Evolutionary conservation across 352 stramenopile species (phyloP), one percentile per base, ranked within the genome.

Genomic region (Pythium aristosporum): DNA sequence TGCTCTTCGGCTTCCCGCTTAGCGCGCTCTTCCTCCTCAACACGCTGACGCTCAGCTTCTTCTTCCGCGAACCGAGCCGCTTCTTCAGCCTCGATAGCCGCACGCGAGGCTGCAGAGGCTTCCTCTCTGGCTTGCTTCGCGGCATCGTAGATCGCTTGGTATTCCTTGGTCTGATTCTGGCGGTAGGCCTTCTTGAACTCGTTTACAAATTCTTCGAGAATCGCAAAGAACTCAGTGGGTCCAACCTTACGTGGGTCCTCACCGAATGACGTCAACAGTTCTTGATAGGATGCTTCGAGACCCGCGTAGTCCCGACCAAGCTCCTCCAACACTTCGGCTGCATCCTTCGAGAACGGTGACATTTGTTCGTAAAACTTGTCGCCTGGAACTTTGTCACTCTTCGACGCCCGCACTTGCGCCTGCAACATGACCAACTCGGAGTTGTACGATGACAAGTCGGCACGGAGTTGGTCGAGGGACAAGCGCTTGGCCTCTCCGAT

Each of bases 101-200:
- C 62, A 55, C 81, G 74, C 7, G 79, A 74, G 25, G 71, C 67
- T 36, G 64, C 67, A 16, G 37, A 55, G 1, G 71, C 68, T 64
- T 84, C 77, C 53, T 78, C 75, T 34, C 81, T 75, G 13, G 77
- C 79, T 23, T 79, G 70, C 16, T 71, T 70, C 13, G 80, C 80
- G 43, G 71, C 75, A n/a, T 92, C 82, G 30, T 89, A 95, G 44
- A 93, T 91, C 2, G 76, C 53, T 54, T 91, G 77, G 52, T 86
- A 91, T 63, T 95, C 86, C 65, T 95, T 95, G 6, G 83, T 92
- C 53, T 95, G 86, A 43, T 95, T 95, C 65, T 92, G 82, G 32
- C 86, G 84, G 47, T 92, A 95, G 0, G 86, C 86, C 61, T 95
- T 95, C 70, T 95, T 95, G 63, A 95, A 92, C 51, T 93, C 87